phyloP scores from a whole-genome alignment of 306 rosid genomes.

The Vicia sativa region DNA sequence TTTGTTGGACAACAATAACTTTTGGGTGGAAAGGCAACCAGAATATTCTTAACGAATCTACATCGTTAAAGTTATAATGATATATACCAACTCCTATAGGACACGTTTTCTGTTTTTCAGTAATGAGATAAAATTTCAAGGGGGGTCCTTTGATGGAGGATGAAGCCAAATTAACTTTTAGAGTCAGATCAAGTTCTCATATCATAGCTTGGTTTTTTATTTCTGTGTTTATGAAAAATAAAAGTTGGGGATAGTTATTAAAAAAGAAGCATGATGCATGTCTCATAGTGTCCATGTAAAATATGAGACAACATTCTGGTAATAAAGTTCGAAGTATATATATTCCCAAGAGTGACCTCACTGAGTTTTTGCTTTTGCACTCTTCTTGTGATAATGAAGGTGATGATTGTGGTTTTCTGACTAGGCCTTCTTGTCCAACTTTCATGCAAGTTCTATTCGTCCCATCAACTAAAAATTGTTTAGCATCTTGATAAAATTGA shows the following conservation, averaged over 20 bases:
- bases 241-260: conserved; percentile 2
- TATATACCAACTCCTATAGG: too few species aligned
- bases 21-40: too few species aligned
- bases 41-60: too few species aligned
- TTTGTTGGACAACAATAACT: too few species aligned
- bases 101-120: not conserved
- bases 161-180: conserved; percentile 2
- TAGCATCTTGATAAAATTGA: not conserved
- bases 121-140: not conserved
- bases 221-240: not conserved
- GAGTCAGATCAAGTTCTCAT: not conserved
- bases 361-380: conserved; percentile 25
- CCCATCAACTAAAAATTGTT: not conserved
- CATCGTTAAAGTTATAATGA: too few species aligned
- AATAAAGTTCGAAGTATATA: conserved; percentile 23
- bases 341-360: not conserved
- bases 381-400: conserved; percentile 33
- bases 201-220: not conserved
- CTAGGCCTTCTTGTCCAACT: conserved; percentile 49
- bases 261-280: not conserved
- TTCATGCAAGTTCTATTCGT: conserved; percentile 19
- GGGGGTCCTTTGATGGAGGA: not conserved
- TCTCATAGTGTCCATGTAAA: conserved; percentile 4
- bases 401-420: conserved; percentile 42
- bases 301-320: conserved; percentile 4